Base-by-base conservation (phyloP, 495 filamentous ascomycete genomes). In the Polyplosphaeria fusca region DNA sequence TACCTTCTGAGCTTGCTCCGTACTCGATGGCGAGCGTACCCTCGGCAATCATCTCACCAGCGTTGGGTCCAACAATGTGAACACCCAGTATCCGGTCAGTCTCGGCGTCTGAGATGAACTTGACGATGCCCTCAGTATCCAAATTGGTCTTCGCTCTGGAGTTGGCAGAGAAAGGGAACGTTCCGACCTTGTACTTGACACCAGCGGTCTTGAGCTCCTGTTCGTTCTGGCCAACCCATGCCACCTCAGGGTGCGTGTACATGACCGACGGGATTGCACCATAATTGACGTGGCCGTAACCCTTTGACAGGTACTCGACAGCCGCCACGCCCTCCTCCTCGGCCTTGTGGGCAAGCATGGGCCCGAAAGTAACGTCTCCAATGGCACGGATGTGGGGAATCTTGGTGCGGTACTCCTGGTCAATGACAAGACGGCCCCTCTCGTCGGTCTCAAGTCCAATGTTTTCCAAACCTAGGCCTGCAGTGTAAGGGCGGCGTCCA, bases 11-110 rank as follows among this genome's bases (percentile, higher is more conserved):
- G 57, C 86, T 91, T 22, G 93, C 93, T 48, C 93, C 93, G 70
- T 97, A 98, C 79, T 98, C 93, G 47, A 98, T 75, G 49, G 93
- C 94, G 63, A 98, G 79, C 37, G 91, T 92, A 51, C 87, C 93
- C 78, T 98, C 93, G 16, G 92, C 93, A 76, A 98, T 95, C 94
- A 98, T 96, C 82, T 98, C 93, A 65, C 93, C 93, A 37, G 93
- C 93, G 72, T 89, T 91, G 68, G 94, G 81, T 42, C 93, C 93
- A 65, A 98, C 83, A 74, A 98, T 97, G 80, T 98, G 93, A 53
- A 95, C 84, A 63, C 93, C 93, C 49, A 98, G 77, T 55, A 98
- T 85, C 55, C 93, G 82, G 76, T 98, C 93, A 44, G 93, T 97
- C 81, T 97, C 90, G 57, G 91, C 91, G 71, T 97, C 93, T 28